phyloP scores from a whole-genome alignment of 441 rosid species.

The Pelargonium australe region DNA sequence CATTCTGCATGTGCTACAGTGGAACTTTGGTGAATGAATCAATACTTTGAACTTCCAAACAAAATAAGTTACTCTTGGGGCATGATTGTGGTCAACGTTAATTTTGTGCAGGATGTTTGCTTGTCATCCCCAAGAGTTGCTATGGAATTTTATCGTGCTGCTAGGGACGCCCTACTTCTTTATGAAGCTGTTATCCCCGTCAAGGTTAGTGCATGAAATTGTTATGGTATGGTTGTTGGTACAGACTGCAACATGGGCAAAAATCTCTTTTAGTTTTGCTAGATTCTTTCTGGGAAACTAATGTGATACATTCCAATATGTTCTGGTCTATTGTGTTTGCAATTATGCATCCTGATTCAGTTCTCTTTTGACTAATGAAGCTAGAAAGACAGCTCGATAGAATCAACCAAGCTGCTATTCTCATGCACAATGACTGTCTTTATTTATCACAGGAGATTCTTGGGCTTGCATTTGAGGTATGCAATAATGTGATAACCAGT shows the following conservation, averaged over 20 bases:
- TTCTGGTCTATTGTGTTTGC: not conserved
- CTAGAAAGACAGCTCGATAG: constrained; percentile 88
- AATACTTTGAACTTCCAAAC: not conserved
- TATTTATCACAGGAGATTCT: constrained; percentile 77
- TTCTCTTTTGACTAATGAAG: constrained; percentile 50
- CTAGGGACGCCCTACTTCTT: constrained; percentile 75
- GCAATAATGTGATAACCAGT: constrained; percentile 8
- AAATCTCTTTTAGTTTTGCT: constrained; percentile 12
- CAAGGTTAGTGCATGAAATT: constrained; percentile 56
- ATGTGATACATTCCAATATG: constrained; percentile 9
- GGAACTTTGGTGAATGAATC: not conserved
- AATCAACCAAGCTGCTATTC: constrained; percentile 85
- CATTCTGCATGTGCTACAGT: not conserved
- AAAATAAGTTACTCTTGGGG: not conserved
- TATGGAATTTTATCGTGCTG: constrained; percentile 74
- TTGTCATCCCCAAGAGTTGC: constrained; percentile 85
- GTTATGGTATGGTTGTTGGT: not conserved
- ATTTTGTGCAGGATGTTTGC: constrained; percentile 67
- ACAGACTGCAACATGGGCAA: not conserved
- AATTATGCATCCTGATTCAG: constrained; percentile 11
- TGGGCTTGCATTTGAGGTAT: constrained; percentile 92
- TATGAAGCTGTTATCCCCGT: constrained; percentile 90
- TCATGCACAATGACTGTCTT: constrained; percentile 87
- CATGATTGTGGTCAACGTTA: constrained; percentile 19
- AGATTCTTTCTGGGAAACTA: constrained; percentile 8